Evolutionary conservation across 257 asterid genomes (phyloP).

Genomic region (Solanum infundibuliforme): DNA sequence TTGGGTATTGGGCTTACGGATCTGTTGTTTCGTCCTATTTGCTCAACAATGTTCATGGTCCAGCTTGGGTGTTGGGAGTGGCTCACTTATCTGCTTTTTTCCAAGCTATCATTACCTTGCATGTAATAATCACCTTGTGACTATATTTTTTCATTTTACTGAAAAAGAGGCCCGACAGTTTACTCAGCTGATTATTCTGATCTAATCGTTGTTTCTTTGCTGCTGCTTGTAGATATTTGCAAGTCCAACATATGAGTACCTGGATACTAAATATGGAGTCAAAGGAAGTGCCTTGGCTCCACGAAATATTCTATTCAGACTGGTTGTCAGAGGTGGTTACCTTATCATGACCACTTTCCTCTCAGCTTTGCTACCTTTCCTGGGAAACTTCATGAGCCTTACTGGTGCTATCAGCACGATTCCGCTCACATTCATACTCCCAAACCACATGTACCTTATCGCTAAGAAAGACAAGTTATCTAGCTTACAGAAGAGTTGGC

Average conservation of each 20-base stretch:
- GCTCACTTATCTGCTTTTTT: slow-evolving; percentile 77
- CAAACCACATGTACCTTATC: slow-evolving; percentile 89
- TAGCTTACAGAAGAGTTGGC: slow-evolving; percentile 68
- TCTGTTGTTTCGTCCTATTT: slow-evolving; percentile 55
- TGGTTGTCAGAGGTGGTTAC: slow-evolving; percentile 75
- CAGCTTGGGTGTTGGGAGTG: slow-evolving; percentile 59
- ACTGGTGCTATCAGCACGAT: slow-evolving; percentile 94
- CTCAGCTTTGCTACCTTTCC: slow-evolving; percentile 79
- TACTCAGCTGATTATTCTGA: neutral
- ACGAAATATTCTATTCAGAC: slow-evolving; percentile 63
- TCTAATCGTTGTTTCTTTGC: neutral
- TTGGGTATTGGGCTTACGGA: slow-evolving; percentile 98
- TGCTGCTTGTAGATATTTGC: slow-evolving; percentile 66
- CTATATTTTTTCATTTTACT: neutral
- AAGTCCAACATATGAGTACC: slow-evolving; percentile 90
- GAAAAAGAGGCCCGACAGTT: neutral
- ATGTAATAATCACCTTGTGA: slow-evolving; percentile 17
- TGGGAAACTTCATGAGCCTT: slow-evolving; percentile 98
- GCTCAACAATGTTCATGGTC: slow-evolving; percentile 76
- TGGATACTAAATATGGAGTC: slow-evolving; percentile 67
- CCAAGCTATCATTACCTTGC: slow-evolving; percentile 78
- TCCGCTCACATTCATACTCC: slow-evolving; percentile 91
- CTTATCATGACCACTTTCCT: slow-evolving; percentile 54
- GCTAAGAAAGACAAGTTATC: slow-evolving; percentile 49
- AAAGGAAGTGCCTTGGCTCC: slow-evolving; percentile 55